Evolutionary conservation across 2,329 filamentous ascomycete genomes (phyloP).

Genomic region (Conoideocrella luteorostrata): DNA sequence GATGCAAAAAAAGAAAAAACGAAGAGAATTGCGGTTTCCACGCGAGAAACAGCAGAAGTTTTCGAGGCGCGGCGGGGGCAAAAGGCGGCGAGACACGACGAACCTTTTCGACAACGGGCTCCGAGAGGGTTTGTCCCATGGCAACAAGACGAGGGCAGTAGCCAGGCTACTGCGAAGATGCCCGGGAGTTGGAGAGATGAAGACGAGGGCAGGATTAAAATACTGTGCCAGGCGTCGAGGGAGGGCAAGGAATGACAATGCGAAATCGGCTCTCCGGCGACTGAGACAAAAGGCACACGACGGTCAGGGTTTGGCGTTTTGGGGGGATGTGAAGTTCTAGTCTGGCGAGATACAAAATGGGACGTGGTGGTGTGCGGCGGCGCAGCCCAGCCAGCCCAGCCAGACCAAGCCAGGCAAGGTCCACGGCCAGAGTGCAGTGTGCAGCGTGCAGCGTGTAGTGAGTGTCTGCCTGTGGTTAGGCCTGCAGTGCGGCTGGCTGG

Average conservation of each 20-base stretch:
- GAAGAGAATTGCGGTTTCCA: not conserved
- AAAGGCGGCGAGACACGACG: constrained; percentile 15
- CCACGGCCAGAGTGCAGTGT: no score
- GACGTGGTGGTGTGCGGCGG: constrained; percentile 1
- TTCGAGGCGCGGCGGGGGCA: constrained; percentile 3
- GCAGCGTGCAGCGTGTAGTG: no score
- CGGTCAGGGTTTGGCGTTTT: constrained; percentile 4
- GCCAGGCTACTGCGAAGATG: constrained; percentile 19
- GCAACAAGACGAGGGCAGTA: constrained; percentile 21
- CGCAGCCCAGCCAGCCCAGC: not conserved
- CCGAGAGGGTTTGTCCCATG: constrained; percentile 99
- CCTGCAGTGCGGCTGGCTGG: no score
- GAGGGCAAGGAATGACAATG: constrained; percentile 4
- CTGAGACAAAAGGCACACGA: constrained; percentile 7
- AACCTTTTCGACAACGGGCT: constrained; percentile 99
- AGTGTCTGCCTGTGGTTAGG: no score
- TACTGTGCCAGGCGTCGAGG: constrained; percentile 2
- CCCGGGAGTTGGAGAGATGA: constrained; percentile 11
- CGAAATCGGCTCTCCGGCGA: constrained; percentile 5
- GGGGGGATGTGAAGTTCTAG: constrained; percentile 4
- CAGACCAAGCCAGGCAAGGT: not conserved
- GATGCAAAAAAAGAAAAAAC: not conserved
- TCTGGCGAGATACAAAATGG: constrained; percentile 3
- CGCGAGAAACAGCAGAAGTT: not conserved
- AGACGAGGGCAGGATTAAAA: constrained; percentile 6